Evolutionary conservation across 331 rosid species (phyloP).

Genomic region (Rhamnella rubrinervis): DNA sequence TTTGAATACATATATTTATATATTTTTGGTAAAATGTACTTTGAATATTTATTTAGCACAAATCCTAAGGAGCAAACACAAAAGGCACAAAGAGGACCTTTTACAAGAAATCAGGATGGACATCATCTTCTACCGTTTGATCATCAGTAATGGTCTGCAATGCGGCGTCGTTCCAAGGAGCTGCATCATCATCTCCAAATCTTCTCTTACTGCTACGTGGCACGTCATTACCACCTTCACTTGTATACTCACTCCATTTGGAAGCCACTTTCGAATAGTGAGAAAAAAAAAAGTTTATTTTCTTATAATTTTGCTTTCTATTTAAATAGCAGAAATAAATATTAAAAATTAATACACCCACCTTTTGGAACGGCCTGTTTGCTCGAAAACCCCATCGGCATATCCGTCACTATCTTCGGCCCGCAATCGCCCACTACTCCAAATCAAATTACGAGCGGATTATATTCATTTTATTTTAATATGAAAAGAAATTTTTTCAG

Average conservation of each 20-base stretch:
- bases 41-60: too few species aligned
- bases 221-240: conserved; percentile 33
- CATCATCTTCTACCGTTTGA: conserved; percentile 65
- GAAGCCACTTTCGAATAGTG: conserved; percentile 27
- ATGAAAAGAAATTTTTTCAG: too few species aligned
- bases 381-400: conserved; percentile 39
- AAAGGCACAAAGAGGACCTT: conserved; percentile 6
- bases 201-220: not conserved
- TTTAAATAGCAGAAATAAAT: not conserved
- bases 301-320: too few species aligned
- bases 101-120: conserved; percentile 81
- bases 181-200: conserved; percentile 9
- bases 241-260: conserved; percentile 62
- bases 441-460: conserved; percentile 9
- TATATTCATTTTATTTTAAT: not conserved
- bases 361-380: too few species aligned
- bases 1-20: too few species aligned
- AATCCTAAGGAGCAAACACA: not conserved
- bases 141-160: conserved; percentile 40
- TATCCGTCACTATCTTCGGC: conserved; percentile 59
- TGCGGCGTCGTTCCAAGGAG: conserved; percentile 2
- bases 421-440: conserved; percentile 47
- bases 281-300: too few species aligned
- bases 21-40: too few species aligned
- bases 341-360: not conserved